phyloP scores from a whole-genome alignment of 2,329 filamentous ascomycete genomes.

The Trichoderma semiorbis region DNA sequence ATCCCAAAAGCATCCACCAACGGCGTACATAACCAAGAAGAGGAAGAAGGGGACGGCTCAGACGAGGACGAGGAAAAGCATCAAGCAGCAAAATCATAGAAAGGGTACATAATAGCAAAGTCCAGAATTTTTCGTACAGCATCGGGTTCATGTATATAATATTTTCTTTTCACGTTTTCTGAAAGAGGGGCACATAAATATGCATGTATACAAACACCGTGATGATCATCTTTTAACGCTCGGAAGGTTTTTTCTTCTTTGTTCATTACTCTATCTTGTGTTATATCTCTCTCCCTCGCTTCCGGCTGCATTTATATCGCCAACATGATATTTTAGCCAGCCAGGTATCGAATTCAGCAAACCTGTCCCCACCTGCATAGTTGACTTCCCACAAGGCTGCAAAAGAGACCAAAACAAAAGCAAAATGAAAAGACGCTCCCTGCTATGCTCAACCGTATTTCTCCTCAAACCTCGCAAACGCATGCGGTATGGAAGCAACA shows the following conservation, averaged over 20 bases:
- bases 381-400: neutral
- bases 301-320: neutral
- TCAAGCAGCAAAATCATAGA: neutral
- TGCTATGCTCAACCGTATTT: constrained; percentile 4
- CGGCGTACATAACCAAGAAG: constrained; percentile 31
- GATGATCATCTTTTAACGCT: neutral
- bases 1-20: constrained; percentile 34
- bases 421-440: neutral
- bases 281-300: neutral
- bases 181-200: constrained; percentile 1
- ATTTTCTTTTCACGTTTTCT: neutral
- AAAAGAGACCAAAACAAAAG: neutral
- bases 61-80: constrained; percentile 17
- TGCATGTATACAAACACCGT: neutral
- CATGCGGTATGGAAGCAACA: neutral
- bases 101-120: constrained; percentile 22
- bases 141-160: constrained; percentile 10
- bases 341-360: neutral
- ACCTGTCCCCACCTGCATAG: neutral
- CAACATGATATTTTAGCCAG: neutral
- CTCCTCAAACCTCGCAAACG: neutral
- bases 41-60: constrained; percentile 13
- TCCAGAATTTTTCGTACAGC: constrained; percentile 21
- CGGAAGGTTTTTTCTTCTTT: neutral
- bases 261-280: neutral